These are phyloP conservation scores for Ricinus communis DNA, from an alignment of 345 rosid species.

Conservation along the genomic window DNA sequence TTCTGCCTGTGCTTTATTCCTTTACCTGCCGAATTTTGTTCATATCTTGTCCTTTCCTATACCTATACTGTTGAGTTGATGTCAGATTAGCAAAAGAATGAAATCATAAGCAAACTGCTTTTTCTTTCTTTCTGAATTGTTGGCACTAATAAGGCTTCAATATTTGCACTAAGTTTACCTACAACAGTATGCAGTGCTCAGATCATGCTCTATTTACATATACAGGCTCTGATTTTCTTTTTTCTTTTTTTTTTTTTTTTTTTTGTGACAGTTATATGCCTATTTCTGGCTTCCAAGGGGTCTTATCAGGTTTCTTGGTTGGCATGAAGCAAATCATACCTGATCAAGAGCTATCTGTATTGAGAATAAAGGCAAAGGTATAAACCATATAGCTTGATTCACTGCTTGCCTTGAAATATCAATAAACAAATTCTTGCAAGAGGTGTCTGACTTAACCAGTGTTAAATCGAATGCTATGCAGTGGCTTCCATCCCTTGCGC, in stretches of 20 bases:
- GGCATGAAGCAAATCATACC: constrained; percentile 95
- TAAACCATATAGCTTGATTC: not conserved
- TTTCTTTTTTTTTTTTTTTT: constrained; percentile 19
- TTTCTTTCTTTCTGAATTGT: not conserved
- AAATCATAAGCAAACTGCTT: not conserved
- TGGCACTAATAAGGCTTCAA: not conserved
- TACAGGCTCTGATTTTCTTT: constrained; percentile 24
- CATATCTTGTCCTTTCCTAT: not conserved
- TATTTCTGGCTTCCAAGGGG: constrained; percentile 89
- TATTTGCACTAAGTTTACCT: not conserved
- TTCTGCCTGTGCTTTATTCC: too few species aligned
- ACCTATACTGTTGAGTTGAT: not conserved
- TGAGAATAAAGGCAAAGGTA: constrained; percentile 92
- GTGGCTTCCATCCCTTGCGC: constrained; percentile 90
- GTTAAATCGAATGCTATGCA: constrained; percentile 40
- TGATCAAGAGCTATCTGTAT: constrained; percentile 75
- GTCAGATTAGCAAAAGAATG: not conserved
- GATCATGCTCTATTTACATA: not conserved
- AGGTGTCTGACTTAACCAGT: constrained; percentile 20
- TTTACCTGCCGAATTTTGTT: not conserved
- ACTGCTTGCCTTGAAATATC: not conserved
- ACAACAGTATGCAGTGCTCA: not conserved
- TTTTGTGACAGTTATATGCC: constrained; percentile 77
- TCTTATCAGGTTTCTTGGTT: constrained; percentile 83
- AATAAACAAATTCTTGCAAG: not conserved